Percentiles rank a stretch among this genome's conserved stretches.
These are phyloP conservation scores for Fistulinella cinereoalba DNA, from an alignment of 1,284 basidiomycete species.

Conservation along the genomic window DNA sequence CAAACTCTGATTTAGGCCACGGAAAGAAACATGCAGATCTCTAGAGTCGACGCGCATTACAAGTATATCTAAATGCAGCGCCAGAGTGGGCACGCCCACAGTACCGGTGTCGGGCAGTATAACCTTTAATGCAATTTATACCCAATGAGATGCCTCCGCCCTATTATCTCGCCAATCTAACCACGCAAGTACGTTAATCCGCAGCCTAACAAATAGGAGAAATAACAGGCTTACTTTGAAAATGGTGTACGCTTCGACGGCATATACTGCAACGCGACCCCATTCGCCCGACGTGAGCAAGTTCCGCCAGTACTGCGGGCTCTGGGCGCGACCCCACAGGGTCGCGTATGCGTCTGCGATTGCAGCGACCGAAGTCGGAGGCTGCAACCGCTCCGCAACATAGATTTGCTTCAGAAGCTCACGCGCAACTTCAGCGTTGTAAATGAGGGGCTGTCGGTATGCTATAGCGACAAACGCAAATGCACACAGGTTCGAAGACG, in stretches of 20 bases:
- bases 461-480: conserved; percentile 44
- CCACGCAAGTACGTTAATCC: conserved; percentile 5
- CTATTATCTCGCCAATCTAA: conserved; percentile 88
- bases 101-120: not conserved
- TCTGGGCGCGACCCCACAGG: conserved; percentile 68
- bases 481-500: not conserved
- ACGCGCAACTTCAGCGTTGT: conserved; percentile 82
- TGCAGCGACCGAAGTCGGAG: conserved; percentile 67
- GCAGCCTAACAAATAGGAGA: conserved; percentile 29
- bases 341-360: conserved; percentile 71
- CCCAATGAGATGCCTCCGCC: conserved; percentile 79
- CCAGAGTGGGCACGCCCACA: not conserved
- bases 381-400: conserved; percentile 81
- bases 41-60: conserved; percentile 4
- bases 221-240: conserved; percentile 59
- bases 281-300: conserved; percentile 74
- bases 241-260: conserved; percentile 84
- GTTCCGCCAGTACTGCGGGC: conserved; percentile 69
- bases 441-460: conserved; percentile 79
- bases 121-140: conserved; percentile 69
- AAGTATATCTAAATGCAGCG: conserved; percentile 13
- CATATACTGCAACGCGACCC: conserved; percentile 80
- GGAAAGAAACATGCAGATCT: conserved; percentile 1
- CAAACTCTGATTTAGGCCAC: too few relatives aligned
- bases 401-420: conserved; percentile 92